A percentile compares a stretch with the other conserved stretches of the same genome.
Evolutionary conservation across 805 yeast species (phyloP).

Genomic region (Schwanniomyces pseudopolymorphus): DNA sequence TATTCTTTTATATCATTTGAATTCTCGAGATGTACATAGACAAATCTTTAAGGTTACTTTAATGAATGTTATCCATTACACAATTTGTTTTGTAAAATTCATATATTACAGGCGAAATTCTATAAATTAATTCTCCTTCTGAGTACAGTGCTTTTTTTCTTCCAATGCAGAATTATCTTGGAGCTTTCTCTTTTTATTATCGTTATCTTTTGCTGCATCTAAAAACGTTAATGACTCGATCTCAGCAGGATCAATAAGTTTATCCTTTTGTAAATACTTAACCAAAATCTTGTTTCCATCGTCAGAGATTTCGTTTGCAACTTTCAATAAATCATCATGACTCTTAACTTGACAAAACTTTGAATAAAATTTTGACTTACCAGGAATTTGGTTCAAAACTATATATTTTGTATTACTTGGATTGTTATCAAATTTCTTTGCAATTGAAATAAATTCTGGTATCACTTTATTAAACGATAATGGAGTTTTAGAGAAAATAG

Average conservation of each 20-base stretch:
- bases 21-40: constrained; percentile 2
- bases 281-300: constrained; percentile 36
- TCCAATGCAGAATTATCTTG: constrained; percentile 3
- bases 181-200: constrained; percentile 1
- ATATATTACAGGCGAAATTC: neutral
- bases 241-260: constrained; percentile 16
- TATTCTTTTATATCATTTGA: neutral
- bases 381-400: constrained; percentile 75
- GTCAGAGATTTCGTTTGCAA: constrained; percentile 31
- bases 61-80: neutral
- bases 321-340: constrained; percentile 45
- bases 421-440: constrained; percentile 58
- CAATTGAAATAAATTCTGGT: constrained; percentile 55
- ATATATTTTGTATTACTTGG: constrained; percentile 80
- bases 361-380: constrained; percentile 62
- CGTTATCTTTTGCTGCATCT: neutral
- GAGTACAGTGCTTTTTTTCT: neutral
- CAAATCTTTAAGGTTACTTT: constrained; percentile 1
- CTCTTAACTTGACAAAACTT: constrained; percentile 56
- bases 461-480: constrained; percentile 55
- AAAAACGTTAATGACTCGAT: constrained; percentile 3
- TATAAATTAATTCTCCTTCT: neutral
- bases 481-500: constrained; percentile 57
- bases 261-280: constrained; percentile 32
- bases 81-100: neutral